These are phyloP conservation scores for Pulveroboletus frians DNA, from an alignment of 768 basidiomycete species.

Conservation along the genomic window DNA sequence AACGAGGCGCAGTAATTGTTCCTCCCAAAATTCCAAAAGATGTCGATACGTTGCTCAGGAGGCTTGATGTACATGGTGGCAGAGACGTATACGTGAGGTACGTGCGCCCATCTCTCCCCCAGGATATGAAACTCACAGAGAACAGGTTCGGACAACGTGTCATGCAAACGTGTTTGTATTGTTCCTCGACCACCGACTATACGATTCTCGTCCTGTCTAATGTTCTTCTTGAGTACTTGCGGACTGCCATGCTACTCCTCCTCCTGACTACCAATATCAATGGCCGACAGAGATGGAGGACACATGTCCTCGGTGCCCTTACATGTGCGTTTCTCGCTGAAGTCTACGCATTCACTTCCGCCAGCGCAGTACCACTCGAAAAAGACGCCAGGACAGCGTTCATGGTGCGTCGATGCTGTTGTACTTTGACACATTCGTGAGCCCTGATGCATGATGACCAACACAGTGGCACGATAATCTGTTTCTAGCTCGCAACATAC, in stretches of 20 bases:
- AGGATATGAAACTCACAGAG: not conserved
- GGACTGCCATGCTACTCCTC: slow-evolving; percentile 46
- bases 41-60: slow-evolving; percentile 48
- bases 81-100: slow-evolving; percentile 59
- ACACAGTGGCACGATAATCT: slow-evolving; percentile 63
- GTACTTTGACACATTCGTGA: not conserved
- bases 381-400: slow-evolving; percentile 33
- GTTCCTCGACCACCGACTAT: slow-evolving; percentile 56
- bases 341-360: slow-evolving; percentile 47
- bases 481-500: slow-evolving; percentile 45
- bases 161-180: slow-evolving; percentile 61
- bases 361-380: slow-evolving; percentile 43
- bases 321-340: slow-evolving; percentile 49
- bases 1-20: slow-evolving; percentile 9
- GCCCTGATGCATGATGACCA: not conserved
- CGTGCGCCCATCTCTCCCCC: slow-evolving; percentile 10
- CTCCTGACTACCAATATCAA: slow-evolving; percentile 39
- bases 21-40: slow-evolving; percentile 38
- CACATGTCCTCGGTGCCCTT: slow-evolving; percentile 43
- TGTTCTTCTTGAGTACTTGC: slow-evolving; percentile 54
- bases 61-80: slow-evolving; percentile 52
- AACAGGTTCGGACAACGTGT: slow-evolving; percentile 64
- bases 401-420: slow-evolving; percentile 33
- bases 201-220: slow-evolving; percentile 52
- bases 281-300: slow-evolving; percentile 41